Percentiles rank a stretch among this genome's conserved stretches.
phyloP scores from a whole-genome alignment of 495 filamentous ascomycete genomes.

The Lichenothelia convexa region DNA sequence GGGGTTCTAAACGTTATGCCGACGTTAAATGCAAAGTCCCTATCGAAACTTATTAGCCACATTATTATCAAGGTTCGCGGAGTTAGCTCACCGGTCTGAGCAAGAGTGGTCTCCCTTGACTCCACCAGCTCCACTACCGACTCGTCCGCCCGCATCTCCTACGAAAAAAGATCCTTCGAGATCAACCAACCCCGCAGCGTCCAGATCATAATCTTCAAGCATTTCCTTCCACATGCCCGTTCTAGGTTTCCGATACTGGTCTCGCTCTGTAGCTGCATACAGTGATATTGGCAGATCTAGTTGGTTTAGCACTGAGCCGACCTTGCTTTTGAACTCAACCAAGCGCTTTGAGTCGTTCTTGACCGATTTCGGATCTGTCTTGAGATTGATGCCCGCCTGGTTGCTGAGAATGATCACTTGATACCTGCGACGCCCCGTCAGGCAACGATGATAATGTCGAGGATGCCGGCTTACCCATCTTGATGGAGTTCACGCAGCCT shows the following conservation, averaged over 20 bases:
- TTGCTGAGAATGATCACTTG: slow-evolving; percentile 69
- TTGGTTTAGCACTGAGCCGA: slow-evolving; percentile 43
- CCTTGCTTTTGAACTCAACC: slow-evolving; percentile 61
- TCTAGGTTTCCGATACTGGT: slow-evolving; percentile 72
- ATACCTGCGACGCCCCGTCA: slow-evolving; percentile 32
- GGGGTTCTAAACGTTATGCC: slow-evolving; percentile 68
- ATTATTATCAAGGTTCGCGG: background rate
- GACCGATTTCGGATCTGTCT: slow-evolving; percentile 49
- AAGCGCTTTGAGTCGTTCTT: slow-evolving; percentile 46
- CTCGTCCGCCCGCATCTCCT: slow-evolving; percentile 65
- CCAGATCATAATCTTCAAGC: slow-evolving; percentile 51
- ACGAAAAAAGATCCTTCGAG: slow-evolving; percentile 59
- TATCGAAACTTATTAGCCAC: slow-evolving; percentile 15
- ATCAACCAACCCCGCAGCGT: slow-evolving; percentile 41
- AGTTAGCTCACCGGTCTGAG: slow-evolving; percentile 45
- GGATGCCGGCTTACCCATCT: slow-evolving; percentile 37
- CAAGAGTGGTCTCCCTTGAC: slow-evolving; percentile 50
- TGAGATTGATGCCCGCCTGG: slow-evolving; percentile 61
- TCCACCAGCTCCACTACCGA: slow-evolving; percentile 12
- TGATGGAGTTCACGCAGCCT: slow-evolving; percentile 44
- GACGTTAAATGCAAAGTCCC: slow-evolving; percentile 66
- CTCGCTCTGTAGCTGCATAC: slow-evolving; percentile 68
- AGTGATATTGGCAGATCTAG: slow-evolving; percentile 62
- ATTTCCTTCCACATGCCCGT: slow-evolving; percentile 81
- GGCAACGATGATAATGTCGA: background rate